These are phyloP conservation scores for Microstegium vimineum DNA, from an alignment of 176 grass and related monocot genomes.

Conservation along the genomic window DNA sequence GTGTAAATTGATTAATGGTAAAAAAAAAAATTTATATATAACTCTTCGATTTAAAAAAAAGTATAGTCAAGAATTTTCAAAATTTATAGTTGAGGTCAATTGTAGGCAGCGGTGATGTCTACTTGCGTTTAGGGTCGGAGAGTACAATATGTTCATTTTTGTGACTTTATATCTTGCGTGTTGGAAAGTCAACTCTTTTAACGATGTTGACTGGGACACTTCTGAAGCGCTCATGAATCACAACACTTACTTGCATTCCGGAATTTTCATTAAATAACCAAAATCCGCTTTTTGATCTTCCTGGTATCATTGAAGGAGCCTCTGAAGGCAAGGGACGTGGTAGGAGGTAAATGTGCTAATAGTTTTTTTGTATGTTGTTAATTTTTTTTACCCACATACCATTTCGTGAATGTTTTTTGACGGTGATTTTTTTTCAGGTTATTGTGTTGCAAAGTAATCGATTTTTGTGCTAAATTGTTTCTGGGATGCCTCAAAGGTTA, in stretches of 20 bases:
- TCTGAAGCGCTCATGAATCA: conserved; percentile 99
- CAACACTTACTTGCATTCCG: conserved; percentile 99
- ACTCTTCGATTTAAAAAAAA: not conserved
- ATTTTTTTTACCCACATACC: not conserved
- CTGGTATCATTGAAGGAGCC: conserved; percentile 99
- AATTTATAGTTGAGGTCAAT: not conserved
- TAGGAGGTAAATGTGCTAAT: conserved; percentile 61
- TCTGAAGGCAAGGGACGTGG: conserved; percentile 99
- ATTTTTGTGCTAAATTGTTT: conserved; percentile 97
- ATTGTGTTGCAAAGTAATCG: conserved; percentile 97
- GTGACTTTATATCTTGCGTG: conserved; percentile 45
- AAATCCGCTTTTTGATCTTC: conserved; percentile 99
- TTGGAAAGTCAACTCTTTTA: conserved; percentile 97
- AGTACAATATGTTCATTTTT: conserved; percentile 1
- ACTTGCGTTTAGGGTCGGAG: not conserved
- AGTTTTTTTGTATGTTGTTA: not conserved
- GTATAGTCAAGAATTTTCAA: not conserved
- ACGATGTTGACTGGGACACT: conserved; percentile 95
- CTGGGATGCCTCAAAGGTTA: conserved; percentile 96
- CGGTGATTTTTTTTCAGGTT: conserved; percentile 68
- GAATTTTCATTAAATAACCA: conserved; percentile 98
- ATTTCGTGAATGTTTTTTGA: not conserved
- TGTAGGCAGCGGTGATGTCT: not conserved
- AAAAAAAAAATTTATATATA: not conserved
- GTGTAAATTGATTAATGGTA: not conserved